These are phyloP conservation scores for Trichosporon asahii DNA, from an alignment of 1,284 basidiomycete species.

Conservation along the genomic window DNA sequence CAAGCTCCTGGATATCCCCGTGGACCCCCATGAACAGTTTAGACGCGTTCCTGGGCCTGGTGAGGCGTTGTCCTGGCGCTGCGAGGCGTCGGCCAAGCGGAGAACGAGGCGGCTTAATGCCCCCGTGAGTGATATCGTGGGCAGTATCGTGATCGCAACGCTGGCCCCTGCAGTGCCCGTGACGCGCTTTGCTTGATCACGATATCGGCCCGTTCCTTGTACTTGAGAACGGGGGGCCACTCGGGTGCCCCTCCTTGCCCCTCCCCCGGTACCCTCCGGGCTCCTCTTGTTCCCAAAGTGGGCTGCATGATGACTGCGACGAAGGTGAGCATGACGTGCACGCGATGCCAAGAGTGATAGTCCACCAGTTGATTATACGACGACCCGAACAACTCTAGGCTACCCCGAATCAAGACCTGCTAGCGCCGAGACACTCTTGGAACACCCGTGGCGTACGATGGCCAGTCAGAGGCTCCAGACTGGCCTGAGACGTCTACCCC, in stretches of 20 bases:
- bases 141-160: not conserved
- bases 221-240: not conserved
- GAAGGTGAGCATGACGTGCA: not conserved
- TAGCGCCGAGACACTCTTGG: not conserved
- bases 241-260: not conserved
- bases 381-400: not conserved
- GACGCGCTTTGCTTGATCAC: not conserved
- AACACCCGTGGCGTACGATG: not conserved
- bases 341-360: not conserved
- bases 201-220: not conserved
- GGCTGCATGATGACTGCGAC: not conserved
- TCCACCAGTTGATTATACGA: not conserved
- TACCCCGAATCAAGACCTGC: not conserved
- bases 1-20: not conserved
- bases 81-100: not conserved
- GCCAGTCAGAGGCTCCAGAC: too few relatives aligned
- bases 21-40: not conserved
- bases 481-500: not conserved
- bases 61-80: not conserved
- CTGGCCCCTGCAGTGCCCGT: not conserved
- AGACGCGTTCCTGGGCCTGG: not conserved
- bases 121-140: not conserved
- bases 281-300: not conserved
- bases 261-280: not conserved
- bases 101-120: not conserved